phyloP scores from a whole-genome alignment of 768 basidiomycete species.

The Hypholoma sublateritium region DNA sequence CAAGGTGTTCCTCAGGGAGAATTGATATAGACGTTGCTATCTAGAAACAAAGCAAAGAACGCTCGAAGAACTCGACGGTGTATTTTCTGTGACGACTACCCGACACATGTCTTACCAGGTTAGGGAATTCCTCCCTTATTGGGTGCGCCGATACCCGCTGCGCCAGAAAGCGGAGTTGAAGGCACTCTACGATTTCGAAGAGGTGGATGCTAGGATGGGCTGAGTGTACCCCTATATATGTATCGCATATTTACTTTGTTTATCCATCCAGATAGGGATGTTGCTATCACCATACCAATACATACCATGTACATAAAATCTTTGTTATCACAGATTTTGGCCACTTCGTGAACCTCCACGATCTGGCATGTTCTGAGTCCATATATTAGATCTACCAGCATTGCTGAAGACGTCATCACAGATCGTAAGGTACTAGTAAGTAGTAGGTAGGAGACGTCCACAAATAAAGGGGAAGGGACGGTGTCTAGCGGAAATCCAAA shows the following conservation, averaged over 20 bases:
- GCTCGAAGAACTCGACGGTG: conserved; percentile 49
- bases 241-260: too few relatives aligned
- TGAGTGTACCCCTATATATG: too few relatives aligned
- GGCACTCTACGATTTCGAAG: conserved; percentile 54
- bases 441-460: neutral
- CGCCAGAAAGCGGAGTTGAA: conserved; percentile 36
- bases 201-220: conserved; percentile 19
- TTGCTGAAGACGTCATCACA: conserved; percentile 13
- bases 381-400: too few relatives aligned
- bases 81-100: conserved; percentile 50
- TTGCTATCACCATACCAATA: too few relatives aligned
- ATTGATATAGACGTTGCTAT: neutral
- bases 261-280: too few relatives aligned
- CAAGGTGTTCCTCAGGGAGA: neutral
- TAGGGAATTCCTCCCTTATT: conserved; percentile 48
- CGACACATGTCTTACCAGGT: conserved; percentile 45
- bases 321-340: too few relatives aligned
- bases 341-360: too few relatives aligned
- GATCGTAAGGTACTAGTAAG: neutral
- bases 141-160: conserved; percentile 46
- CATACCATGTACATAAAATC: too few relatives aligned
- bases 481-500: neutral
- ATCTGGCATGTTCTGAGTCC: too few relatives aligned
- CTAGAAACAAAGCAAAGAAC: conserved; percentile 54
- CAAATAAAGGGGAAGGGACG: neutral